Evolutionary conservation across 106 monocot species (phyloP).

Genomic region (Platanthera guangdongensis): DNA sequence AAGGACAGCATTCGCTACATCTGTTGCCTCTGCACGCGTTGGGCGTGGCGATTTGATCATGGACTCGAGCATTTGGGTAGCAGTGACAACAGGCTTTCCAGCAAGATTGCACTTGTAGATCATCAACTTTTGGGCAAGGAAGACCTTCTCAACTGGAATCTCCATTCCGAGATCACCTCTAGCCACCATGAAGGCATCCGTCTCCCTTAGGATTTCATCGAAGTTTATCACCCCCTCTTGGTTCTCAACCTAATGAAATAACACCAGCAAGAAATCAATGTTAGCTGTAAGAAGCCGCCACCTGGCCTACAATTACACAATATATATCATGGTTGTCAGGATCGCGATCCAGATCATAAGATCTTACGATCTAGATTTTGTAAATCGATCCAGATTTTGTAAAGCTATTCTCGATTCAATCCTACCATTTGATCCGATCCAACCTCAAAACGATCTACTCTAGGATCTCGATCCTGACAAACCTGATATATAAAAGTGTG

Average conservation of each 20-base stretch:
- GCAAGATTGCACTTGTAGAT: slow-evolving; percentile 60
- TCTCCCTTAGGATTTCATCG: slow-evolving; percentile 42
- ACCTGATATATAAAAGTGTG: no score
- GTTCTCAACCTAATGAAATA: slow-evolving; percentile 43
- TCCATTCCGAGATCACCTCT: slow-evolving; percentile 60
- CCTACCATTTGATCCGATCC: no score
- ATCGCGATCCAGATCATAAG: no score
- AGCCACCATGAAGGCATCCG: slow-evolving; percentile 54
- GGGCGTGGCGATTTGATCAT: slow-evolving; percentile 77
- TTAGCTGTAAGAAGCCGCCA: not conserved
- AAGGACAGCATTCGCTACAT: slow-evolving; percentile 63
- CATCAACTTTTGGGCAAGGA: slow-evolving; percentile 67
- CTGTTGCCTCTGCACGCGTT: slow-evolving; percentile 59
- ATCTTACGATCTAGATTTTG: no score
- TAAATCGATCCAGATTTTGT: no score
- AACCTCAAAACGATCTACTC: no score
- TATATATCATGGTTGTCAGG: no score
- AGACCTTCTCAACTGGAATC: slow-evolving; percentile 55
- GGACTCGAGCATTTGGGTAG: slow-evolving; percentile 69
- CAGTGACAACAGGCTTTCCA: slow-evolving; percentile 59
- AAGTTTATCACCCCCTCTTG: slow-evolving; percentile 64
- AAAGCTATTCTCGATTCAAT: no score
- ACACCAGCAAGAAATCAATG: not conserved
- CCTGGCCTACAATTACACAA: not conserved
- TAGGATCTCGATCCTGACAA: no score